Evolutionary conservation across 805 yeast genomes (phyloP).

Genomic region (Metschnikowia rubicola): DNA sequence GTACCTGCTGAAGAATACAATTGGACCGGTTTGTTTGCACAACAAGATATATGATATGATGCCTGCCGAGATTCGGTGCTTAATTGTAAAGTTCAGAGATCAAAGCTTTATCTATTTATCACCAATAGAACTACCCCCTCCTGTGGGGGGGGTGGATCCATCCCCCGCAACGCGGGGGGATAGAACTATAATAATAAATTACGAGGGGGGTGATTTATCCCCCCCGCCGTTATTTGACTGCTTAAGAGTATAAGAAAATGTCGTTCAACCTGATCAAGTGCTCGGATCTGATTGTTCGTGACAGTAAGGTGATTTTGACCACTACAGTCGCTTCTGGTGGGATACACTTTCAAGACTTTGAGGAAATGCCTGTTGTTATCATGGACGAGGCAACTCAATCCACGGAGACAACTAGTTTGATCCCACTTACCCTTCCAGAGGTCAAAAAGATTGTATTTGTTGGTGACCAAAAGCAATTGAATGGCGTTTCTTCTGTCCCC

Average conservation of each 20-base stretch:
- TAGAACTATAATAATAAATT: too few relatives aligned
- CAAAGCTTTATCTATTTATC: too few relatives aligned
- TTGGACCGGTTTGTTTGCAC: not conserved
- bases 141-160: too few relatives aligned
- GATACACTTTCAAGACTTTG: constrained; percentile 51
- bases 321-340: constrained; percentile 94
- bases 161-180: too few relatives aligned
- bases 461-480: constrained; percentile 94
- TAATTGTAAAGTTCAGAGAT: too few relatives aligned
- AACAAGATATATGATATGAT: not conserved
- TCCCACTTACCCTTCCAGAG: constrained; percentile 85
- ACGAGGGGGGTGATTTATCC: too few relatives aligned
- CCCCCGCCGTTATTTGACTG: too few relatives aligned
- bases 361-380: constrained; percentile 59
- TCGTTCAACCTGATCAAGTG: too few relatives aligned
- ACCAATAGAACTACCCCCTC: too few relatives aligned
- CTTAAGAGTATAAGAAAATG: too few relatives aligned
- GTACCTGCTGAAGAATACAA: not conserved
- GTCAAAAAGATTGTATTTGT: constrained; percentile 85
- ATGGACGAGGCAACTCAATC: constrained; percentile 95
- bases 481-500: constrained; percentile 78
- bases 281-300: constrained; percentile 17
- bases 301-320: constrained; percentile 76
- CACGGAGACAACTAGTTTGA: constrained; percentile 76
- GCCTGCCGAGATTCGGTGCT: too few relatives aligned